Base-by-base conservation (phyloP, 148 eudicot genomes). In the Vaccinium macrocarpon region DNA sequence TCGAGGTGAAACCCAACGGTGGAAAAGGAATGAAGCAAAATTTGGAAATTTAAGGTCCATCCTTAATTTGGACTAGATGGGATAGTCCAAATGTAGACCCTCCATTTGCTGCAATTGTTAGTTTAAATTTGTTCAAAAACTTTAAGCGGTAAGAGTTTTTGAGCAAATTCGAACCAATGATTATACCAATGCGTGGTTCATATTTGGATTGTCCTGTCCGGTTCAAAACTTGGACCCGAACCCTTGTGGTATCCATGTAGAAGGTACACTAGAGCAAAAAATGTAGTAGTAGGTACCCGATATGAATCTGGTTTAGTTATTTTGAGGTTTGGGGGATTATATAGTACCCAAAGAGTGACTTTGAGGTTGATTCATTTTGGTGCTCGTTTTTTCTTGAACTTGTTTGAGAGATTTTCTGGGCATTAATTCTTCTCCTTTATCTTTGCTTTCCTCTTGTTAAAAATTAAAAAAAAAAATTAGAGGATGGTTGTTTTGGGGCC, bases 321-420 rank as follows among this genome's bases (percentile, higher is more conserved):
- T 68, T 68, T 68, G 8, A 12, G 73, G 73, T 27, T 27, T 68
- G 29, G 73, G 73, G 73, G 73, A 27, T 68, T 68, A 68, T 68
- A 68, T 68, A 61, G 13, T 8, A 64, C 6, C 73, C 72, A 25
- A 68, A 68, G 35, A 10, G 38, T 68, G 29, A 29, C 73, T 68
- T 68, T 27, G 73, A 12, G 73, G 42, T 68, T 68, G 42, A 68
- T 68, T 68, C 73, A 12, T 68, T 68, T 68, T 27, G 73, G 38
- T 68, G 38, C 38, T 68, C 73, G 38, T 68, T 68, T 64, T 64
- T 10, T 68, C 73, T 23, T 68, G 42, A 29, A 68, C 73, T 27
- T 27, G 73, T 68, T 68, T 68, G 7, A 68, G 73, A 68, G 32
- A 68, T 68, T 68, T 68, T 68, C 42, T 12, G 73, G 73, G 73